Evolutionary conservation across 495 filamentous ascomycete species (phyloP).

Genomic region (Penicillium cataractarum): DNA sequence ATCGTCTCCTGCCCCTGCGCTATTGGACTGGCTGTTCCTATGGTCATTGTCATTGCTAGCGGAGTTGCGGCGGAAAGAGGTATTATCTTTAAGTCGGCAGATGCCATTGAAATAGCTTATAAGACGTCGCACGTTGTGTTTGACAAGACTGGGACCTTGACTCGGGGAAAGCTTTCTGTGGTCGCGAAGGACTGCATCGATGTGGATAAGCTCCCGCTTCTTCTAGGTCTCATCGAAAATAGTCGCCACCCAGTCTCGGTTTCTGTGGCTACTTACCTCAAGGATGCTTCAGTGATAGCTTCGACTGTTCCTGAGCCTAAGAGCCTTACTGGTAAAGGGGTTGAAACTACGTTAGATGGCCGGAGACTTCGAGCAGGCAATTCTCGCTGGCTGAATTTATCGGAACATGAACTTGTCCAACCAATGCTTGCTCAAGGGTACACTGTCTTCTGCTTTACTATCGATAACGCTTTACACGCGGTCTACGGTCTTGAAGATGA

Average conservation of each 20-base stretch:
- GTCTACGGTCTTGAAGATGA: slow-evolving; percentile 63
- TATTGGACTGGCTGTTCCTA: slow-evolving; percentile 77
- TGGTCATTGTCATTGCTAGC: slow-evolving; percentile 75
- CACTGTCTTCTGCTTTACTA: slow-evolving; percentile 66
- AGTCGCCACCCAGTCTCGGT: slow-evolving; percentile 72
- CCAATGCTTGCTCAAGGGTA: slow-evolving; percentile 47
- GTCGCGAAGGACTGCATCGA: slow-evolving; percentile 38
- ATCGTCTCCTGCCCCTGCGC: slow-evolving; percentile 84
- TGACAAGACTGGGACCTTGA: slow-evolving; percentile 84
- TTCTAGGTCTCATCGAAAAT: slow-evolving; percentile 52
- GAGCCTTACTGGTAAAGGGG: slow-evolving; percentile 56
- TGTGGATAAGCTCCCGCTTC: slow-evolving; percentile 32
- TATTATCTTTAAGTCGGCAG: slow-evolving; percentile 69
- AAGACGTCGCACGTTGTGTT: slow-evolving; percentile 73
- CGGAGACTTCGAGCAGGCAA: slow-evolving; percentile 60
- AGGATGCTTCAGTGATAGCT: slow-evolving; percentile 30
- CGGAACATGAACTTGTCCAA: slow-evolving; percentile 44
- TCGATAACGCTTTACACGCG: slow-evolving; percentile 52
- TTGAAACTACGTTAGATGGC: slow-evolving; percentile 41
- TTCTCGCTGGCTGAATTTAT: slow-evolving; percentile 59
- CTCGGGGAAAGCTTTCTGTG: slow-evolving; percentile 61
- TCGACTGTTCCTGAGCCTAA: slow-evolving; percentile 43
- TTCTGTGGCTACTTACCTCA: slow-evolving; percentile 57
- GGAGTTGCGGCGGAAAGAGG: slow-evolving; percentile 70
- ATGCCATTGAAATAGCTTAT: slow-evolving; percentile 63